phyloP scores from a whole-genome alignment of 129 eudicot genomes.

The Lonicera japonica region DNA sequence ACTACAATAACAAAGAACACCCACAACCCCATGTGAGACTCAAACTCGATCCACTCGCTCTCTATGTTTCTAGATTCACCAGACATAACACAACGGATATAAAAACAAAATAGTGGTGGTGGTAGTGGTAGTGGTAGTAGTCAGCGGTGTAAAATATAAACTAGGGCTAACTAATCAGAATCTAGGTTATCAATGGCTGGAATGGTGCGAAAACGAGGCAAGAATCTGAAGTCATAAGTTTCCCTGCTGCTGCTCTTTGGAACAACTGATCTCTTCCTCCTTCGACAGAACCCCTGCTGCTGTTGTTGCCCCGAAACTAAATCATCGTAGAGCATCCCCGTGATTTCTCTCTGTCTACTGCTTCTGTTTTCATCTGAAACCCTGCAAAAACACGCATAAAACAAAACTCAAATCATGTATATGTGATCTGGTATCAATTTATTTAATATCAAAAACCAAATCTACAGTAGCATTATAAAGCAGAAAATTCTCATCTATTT shows the following conservation, averaged over 20 bases:
- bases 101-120: too few relatives aligned
- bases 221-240: slow-evolving; percentile 27
- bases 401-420: too few relatives aligned
- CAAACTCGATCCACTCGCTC: too few relatives aligned
- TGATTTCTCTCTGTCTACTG: slow-evolving; percentile 28
- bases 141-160: slow-evolving; percentile 6
- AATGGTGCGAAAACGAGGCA: slow-evolving; percentile 45
- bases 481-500: not conserved
- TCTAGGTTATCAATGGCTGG: slow-evolving; percentile 41
- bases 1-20: too few relatives aligned
- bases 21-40: too few relatives aligned
- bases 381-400: slow-evolving; percentile 37
- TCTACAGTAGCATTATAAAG: too few relatives aligned
- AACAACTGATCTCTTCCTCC: slow-evolving; percentile 51
- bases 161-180: slow-evolving; percentile 41
- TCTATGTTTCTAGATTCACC: too few relatives aligned
- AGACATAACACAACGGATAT: too few relatives aligned
- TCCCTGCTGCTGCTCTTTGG: slow-evolving; percentile 24
- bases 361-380: slow-evolving; percentile 31
- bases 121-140: not conserved
- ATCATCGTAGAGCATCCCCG: slow-evolving; percentile 56
- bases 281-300: too few relatives aligned
- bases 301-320: slow-evolving; percentile 49
- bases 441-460: too few relatives aligned
- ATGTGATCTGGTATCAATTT: not conserved